Evolutionary conservation across 306 rosid genomes (phyloP).

Genomic region (Rosa multiflora): DNA sequence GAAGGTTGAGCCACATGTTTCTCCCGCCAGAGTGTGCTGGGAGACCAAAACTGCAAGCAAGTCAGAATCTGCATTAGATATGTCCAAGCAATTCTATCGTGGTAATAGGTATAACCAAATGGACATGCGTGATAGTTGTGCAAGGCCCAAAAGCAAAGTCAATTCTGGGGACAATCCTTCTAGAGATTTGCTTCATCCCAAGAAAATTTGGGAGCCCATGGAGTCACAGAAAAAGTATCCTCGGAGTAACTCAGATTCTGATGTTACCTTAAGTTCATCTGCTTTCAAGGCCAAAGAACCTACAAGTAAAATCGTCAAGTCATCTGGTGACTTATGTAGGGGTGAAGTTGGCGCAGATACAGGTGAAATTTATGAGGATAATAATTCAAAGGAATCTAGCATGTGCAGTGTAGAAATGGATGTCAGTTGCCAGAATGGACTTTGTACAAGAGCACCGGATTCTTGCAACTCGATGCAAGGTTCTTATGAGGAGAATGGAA

Average conservation of each 20-base stretch:
- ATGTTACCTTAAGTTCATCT: constrained; percentile 51
- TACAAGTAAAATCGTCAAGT: constrained; percentile 41
- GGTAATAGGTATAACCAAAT: constrained; percentile 55
- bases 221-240: constrained; percentile 76
- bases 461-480: constrained; percentile 42
- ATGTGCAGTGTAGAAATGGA: constrained; percentile 34
- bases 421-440: constrained; percentile 43
- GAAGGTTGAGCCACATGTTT: constrained; percentile 61
- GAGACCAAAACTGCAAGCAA: constrained; percentile 55
- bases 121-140: constrained; percentile 63
- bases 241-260: constrained; percentile 68
- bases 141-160: constrained; percentile 69
- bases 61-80: constrained; percentile 59
- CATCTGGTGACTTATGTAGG: constrained; percentile 34
- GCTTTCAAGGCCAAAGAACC: constrained; percentile 44
- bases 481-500: constrained; percentile 45
- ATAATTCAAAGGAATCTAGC: constrained; percentile 49
- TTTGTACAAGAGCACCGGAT: constrained; percentile 38
- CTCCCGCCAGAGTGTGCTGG: constrained; percentile 48
- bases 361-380: constrained; percentile 43
- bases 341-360: constrained; percentile 35
- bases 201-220: constrained; percentile 92
- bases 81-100: constrained; percentile 66
- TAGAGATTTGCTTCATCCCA: constrained; percentile 64
- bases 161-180: constrained; percentile 45